Conservation (phyloP, 2,329 filamentous ascomycete species). For the Sarocladiaceae sp. region DNA sequence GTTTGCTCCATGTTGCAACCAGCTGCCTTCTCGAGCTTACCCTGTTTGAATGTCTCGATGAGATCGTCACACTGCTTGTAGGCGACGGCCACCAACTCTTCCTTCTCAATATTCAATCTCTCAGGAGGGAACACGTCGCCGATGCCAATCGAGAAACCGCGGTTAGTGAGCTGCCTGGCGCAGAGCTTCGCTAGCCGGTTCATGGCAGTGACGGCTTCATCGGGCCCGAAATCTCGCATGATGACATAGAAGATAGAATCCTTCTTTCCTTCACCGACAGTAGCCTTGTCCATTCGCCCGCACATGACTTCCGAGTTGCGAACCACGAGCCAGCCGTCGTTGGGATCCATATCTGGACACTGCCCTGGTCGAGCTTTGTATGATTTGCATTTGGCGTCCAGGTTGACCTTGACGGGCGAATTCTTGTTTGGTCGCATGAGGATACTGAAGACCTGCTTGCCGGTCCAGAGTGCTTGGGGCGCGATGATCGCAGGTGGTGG, state of each 20-base stretch:
- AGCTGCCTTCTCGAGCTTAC: slow-evolving; percentile 78
- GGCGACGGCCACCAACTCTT: slow-evolving; percentile 69
- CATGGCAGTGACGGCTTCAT: slow-evolving; percentile 87
- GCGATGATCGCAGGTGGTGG: slow-evolving; percentile 85
- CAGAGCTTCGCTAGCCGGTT: slow-evolving; percentile 89
- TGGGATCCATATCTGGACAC: slow-evolving; percentile 70
- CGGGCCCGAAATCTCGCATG: slow-evolving; percentile 87
- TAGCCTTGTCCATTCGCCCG: slow-evolving; percentile 95
- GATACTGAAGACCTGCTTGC: slow-evolving; percentile 93
- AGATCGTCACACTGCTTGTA: slow-evolving; percentile 80
- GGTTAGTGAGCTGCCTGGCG: slow-evolving; percentile 80
- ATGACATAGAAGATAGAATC: slow-evolving; percentile 97
- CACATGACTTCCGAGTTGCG: slow-evolving; percentile 98
- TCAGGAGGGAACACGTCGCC: slow-evolving; percentile 86
- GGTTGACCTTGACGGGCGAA: slow-evolving; percentile 80
- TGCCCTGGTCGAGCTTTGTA: slow-evolving; percentile 60
- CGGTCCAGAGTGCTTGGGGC: slow-evolving; percentile 86
- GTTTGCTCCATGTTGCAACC: slow-evolving; percentile 91
- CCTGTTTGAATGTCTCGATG: slow-evolving; percentile 74
- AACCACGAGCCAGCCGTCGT: slow-evolving; percentile 88
- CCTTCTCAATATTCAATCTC: slow-evolving; percentile 67
- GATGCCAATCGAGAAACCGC: slow-evolving; percentile 94
- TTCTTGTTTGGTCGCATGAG: slow-evolving; percentile 83
- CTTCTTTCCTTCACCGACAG: slow-evolving; percentile 95
- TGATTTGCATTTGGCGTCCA: slow-evolving; percentile 87